Evolutionary conservation across 2,329 filamentous ascomycete genomes (phyloP).

Genomic region (Tolypocladium paradoxum): DNA sequence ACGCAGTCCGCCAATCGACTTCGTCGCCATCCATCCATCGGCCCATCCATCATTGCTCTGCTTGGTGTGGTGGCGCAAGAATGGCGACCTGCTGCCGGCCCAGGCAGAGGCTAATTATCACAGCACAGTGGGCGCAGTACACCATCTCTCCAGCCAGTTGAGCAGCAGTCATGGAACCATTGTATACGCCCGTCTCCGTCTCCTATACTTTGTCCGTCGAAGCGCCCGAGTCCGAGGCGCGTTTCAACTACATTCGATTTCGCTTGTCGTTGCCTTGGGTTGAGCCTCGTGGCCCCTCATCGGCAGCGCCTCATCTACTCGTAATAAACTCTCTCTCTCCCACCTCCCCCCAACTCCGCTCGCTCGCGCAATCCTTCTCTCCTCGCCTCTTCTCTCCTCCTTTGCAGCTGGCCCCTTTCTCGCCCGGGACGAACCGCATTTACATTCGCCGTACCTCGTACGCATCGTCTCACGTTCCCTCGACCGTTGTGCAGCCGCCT

Average conservation of each 20-base stretch:
- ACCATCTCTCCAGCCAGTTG: background rate
- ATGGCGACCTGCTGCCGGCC: no score
- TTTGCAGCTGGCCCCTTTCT: background rate
- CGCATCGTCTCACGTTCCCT: background rate
- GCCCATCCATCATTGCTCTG: no score
- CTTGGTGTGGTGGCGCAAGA: no score
- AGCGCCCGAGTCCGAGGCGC: background rate
- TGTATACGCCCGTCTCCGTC: no score
- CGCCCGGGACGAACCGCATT: no score
- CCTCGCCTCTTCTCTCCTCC: slow-evolving; percentile 1
- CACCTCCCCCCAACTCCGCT: background rate
- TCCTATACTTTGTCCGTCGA: background rate
- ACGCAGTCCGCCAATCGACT: background rate
- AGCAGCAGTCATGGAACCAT: background rate
- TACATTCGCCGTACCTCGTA: background rate
- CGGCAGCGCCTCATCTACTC: background rate
- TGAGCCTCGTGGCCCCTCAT: background rate
- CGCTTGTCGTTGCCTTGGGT: background rate
- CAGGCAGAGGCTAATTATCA: background rate
- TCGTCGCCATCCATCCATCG: background rate
- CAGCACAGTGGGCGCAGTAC: background rate
- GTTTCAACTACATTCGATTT: background rate
- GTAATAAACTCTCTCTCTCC: background rate
- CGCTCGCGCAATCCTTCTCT: background rate
- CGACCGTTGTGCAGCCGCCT: background rate